These are phyloP conservation scores for Ceratocystis cacaofunesta DNA, from an alignment of 2,329 filamentous ascomycete species.

Conservation along the genomic window DNA sequence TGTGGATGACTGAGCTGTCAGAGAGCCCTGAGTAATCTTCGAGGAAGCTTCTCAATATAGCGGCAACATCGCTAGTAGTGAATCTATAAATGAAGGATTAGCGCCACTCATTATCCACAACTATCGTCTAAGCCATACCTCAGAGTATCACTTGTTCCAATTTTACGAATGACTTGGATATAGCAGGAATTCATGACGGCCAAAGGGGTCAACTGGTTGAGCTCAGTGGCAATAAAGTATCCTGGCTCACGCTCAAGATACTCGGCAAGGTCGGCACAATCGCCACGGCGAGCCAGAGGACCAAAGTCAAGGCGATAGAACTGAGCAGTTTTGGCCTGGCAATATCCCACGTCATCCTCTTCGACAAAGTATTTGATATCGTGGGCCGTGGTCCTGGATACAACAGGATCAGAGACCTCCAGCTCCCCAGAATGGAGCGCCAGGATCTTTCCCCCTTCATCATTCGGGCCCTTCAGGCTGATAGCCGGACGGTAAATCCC, in stretches of 20 bases:
- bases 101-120: neutral
- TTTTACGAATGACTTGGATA: slow-evolving; percentile 9
- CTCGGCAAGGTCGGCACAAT: neutral
- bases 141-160: neutral
- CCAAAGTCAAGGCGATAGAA: slow-evolving; percentile 11
- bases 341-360: neutral
- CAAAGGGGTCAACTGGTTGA: slow-evolving; percentile 9
- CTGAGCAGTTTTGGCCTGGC: neutral
- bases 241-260: slow-evolving; percentile 7
- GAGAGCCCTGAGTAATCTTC: neutral
- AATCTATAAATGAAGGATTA: slow-evolving; percentile 7
- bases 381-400: neutral
- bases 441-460: neutral
- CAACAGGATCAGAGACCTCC: neutral
- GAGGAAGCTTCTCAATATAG: neutral
- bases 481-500: neutral
- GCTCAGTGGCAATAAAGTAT: slow-evolving; percentile 7
- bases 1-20: neutral
- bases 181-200: slow-evolving; percentile 2
- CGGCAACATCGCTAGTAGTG: neutral
- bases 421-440: neutral
- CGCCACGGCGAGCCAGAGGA: neutral
- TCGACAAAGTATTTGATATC: slow-evolving; percentile 4
- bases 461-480: neutral
- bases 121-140: neutral